Base-by-base conservation (phyloP, 495 filamentous ascomycete genomes). In the Staphylotrichum longicolle region DNA sequence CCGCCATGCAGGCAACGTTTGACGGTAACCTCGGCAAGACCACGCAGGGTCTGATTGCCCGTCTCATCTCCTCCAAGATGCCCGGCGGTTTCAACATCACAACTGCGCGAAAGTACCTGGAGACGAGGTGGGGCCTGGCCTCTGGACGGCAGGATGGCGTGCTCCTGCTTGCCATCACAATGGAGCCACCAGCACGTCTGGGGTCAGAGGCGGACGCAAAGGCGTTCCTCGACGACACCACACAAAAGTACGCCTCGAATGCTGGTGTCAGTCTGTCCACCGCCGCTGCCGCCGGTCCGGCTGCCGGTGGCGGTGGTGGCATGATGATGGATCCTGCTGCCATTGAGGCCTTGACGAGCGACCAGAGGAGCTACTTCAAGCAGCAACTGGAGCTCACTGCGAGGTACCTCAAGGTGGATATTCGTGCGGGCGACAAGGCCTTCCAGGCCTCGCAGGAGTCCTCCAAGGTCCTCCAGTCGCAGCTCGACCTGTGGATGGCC, bases 301-400 rank as follows among this genome's bases (percentile, higher is more conserved):
- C 90, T 67, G 85, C 79, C 47, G 91, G 86, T 54, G 85, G 76
- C 58, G 87, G 84, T 42, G 85, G 80, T 44, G 88, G 89, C 66
- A 98, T 99, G 94, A 93, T 97, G 87, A 97, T 99, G 95, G 94
- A 98, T 63, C 95, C 95, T 3, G 94, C 94, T 27, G 94, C 94
- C 39, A 87, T 98, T 63, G 95, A 98, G 76, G 94, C 95, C 14
- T 80, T 98, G 58, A 99, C 94, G 62, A 97, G 96, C 76, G 93
- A 97, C 69, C 95, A 99, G 72, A 83, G 85, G 57, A 88, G 90
- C 14, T 77, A 98, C 12, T 98, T 98, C 86, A 97, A 96, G 79
- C 93, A 98, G 68, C 94, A 99, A 66, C 80, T 98, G 10, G 94
- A 99, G 78, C 79, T 96, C 7, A 89, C 96, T 66, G 94, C 95